Base-by-base conservation (phyloP, 2,329 filamentous ascomycete species). In the Pseudocercospora musae region DNA sequence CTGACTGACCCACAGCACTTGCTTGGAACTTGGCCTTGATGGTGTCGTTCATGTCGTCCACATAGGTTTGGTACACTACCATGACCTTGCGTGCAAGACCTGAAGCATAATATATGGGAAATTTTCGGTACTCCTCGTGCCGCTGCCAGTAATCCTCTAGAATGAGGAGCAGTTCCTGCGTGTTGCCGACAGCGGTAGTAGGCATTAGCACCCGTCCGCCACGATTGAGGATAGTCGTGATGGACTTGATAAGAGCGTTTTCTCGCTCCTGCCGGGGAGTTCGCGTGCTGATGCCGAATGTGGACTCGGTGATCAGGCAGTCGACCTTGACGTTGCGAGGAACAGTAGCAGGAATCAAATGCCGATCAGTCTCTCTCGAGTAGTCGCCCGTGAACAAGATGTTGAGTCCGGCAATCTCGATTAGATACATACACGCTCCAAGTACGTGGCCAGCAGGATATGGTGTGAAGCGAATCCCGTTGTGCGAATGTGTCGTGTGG, bases 331-430 rank as follows among this genome's bases (percentile, higher is more conserved):
- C 85, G 40, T 90, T 91, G 66, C 87, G 87, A 2, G 95, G 95
- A 0, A 98, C 91, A 68, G 94, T 88, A 13, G 95, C 95, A 0
- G 95, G 96, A 57, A 99, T 92, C 57, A 99, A 81, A 85, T 99
- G 95, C 31, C 95, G 85, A 78, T 99, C 95, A 66, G 96, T 91
- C 76, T 99, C 95, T 63, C 95, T 85, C 4, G 92, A 97, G 79
- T 99, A 99, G 78, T 99, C 95, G 53, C 95, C 95, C 0, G 95
- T 99, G 77, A 99, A 99, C 70, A 99, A 87, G 62, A 98, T 94
- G 72, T 96, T 98, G 63, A 99, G 85, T 0, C 94, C 95, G 3
- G 94, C 95, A 72, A 99, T 99, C 73, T 97, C 94, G 69, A 99
- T 91, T 33, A 98, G 84, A 69, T 96, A 99, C 95, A 99, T 99